Evolutionary conservation across 2,329 filamentous ascomycete genomes (phyloP), one percentile per base, ranked within the genome.

Genomic region (Diaporthe amygdali): DNA sequence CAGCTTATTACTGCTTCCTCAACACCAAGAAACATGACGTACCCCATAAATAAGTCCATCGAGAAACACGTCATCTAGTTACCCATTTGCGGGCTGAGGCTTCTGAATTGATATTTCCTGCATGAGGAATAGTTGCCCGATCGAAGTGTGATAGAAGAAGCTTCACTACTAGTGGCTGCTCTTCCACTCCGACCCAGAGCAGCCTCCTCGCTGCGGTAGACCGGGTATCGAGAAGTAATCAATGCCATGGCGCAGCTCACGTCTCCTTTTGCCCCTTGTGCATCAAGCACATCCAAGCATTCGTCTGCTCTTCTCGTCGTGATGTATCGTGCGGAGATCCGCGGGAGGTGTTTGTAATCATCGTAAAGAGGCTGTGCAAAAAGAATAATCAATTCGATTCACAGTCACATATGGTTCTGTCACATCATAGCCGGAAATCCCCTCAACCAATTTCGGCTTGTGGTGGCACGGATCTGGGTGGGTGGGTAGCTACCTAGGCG

Each of bases 371-470:
- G 59, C 59, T 10, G 59, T 63, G 59, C 41, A 47, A 47, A 7
- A 47, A 2, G 6, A 27, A 9, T 30, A 63, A 63, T 63, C 41
- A 63, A 63, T 47, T 30, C 59, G 59, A 63, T 46, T 63, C 59
- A 63, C 41, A 34, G 20, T 47, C 59, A 63, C 41, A 10, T 47
- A 34, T 47, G 27, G 59, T 47, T 47, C 59, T 8, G 59, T 63
- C 47, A 30, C 59, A 63, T 47, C 41, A 47, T 47, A 25, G 47
- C 59, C 15, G n/a, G 12, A 30, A 20, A 17, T 20, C 59, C 59
- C 59, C 59, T 63, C 41, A 15, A 47, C 27, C 47, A 63, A 63
- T 63, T 10, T 63, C 59, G 59, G 59, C 59, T 47, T 47, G 27
- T 30, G 47, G 25, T 6, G 20, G 34, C 59, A 41, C 20, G 41